These are phyloP conservation scores for Takakia lepidozioides DNA, from an alignment of 225 moss, liverwort and hornwort species.

Conservation along the genomic window DNA sequence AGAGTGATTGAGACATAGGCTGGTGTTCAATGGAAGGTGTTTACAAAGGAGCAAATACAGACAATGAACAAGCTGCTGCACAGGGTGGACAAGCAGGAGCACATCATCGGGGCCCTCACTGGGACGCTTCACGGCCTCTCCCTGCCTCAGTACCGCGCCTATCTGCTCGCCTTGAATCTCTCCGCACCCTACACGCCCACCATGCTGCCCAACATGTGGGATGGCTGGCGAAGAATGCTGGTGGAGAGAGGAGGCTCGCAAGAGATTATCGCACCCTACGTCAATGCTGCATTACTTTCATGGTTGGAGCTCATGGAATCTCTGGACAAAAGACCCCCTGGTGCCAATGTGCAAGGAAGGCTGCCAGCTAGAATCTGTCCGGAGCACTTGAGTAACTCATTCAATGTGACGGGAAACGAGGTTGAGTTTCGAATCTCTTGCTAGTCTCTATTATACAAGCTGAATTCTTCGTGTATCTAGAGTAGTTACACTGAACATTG, in stretches of 20 bases:
- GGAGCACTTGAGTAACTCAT: conserved; percentile 8
- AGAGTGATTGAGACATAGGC: no score
- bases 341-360: not conserved
- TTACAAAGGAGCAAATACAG: conserved; percentile 2
- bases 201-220: conserved; percentile 16
- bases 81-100: not conserved
- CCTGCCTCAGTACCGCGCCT: conserved; percentile 1
- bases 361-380: conserved; percentile 1
- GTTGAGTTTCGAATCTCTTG: not conserved
- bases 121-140: conserved; percentile 6
- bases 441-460: not conserved
- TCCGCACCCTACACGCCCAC: conserved; percentile 2
- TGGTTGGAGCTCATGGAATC: conserved; percentile 20
- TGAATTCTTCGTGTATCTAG: no score
- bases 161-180: conserved; percentile 10
- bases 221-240: conserved; percentile 13
- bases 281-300: conserved; percentile 3
- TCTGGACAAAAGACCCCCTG: conserved; percentile 5
- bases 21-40: conserved; percentile 4
- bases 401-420: conserved; percentile 3
- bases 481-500: no score
- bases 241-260: not conserved
- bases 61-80: conserved; percentile 2
- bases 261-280: not conserved
- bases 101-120: not conserved